These are phyloP conservation scores for Sporisorium scitamineum DNA, from an alignment of 1,284 basidiomycete genomes.

Conservation along the genomic window DNA sequence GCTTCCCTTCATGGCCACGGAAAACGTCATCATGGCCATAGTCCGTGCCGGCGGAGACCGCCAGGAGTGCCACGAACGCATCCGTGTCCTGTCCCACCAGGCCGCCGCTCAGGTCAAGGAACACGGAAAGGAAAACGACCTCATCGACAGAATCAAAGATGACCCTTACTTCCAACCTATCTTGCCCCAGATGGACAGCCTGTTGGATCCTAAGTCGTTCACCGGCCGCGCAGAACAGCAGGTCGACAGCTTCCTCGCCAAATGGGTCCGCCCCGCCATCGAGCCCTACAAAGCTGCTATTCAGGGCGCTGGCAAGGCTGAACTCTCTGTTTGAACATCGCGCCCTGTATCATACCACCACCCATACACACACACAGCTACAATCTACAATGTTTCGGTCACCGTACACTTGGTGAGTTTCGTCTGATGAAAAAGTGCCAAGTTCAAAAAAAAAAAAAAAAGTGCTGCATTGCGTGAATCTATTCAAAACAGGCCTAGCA, in stretches of 20 bases:
- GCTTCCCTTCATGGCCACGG: conserved; percentile 94
- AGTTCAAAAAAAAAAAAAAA: no score
- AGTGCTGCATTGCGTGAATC: not conserved
- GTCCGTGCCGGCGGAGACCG: conserved; percentile 94
- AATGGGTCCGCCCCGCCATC: conserved; percentile 91
- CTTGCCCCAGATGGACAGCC: conserved; percentile 71
- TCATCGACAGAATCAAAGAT: conserved; percentile 85
- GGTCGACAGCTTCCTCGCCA: conserved; percentile 76
- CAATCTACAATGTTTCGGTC: not conserved
- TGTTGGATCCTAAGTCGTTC: conserved; percentile 61
- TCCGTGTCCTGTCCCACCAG: conserved; percentile 94
- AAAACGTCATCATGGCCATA: conserved; percentile 99
- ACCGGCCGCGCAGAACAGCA: conserved; percentile 64
- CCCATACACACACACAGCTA: not conserved
- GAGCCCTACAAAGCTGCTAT: conserved; percentile 76
- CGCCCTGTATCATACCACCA: conserved; percentile 14
- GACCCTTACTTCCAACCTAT: conserved; percentile 78
- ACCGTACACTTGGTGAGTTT: no score
- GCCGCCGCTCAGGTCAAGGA: conserved; percentile 95
- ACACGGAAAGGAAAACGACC: conserved; percentile 93
- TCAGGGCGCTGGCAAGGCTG: conserved; percentile 75
- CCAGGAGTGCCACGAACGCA: conserved; percentile 96
- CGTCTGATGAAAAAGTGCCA: no score
- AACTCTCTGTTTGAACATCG: conserved; percentile 68
- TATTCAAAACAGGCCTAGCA: conserved; percentile 53